These are phyloP conservation scores for Phyllosticta paracitricarpa DNA, from an alignment of 2,329 filamentous ascomycete species.

Conservation along the genomic window DNA sequence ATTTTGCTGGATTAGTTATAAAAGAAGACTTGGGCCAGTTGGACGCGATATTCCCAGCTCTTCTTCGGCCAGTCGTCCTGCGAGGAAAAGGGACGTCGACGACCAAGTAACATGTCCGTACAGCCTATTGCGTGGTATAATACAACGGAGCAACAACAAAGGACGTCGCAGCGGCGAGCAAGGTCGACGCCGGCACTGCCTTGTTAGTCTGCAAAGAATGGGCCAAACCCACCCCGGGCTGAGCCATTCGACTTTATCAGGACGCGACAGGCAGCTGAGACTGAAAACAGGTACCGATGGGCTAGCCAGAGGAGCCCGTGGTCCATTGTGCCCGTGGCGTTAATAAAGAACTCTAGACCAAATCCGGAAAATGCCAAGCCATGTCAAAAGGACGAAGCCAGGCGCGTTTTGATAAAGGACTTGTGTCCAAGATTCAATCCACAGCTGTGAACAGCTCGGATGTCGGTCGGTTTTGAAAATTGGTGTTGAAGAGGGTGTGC, in stretches of 20 bases:
- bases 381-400: neutral
- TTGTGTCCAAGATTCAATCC: neutral
- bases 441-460: too few relatives aligned
- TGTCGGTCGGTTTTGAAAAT: too few relatives aligned
- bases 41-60: neutral
- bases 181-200: neutral
- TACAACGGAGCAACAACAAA: neutral
- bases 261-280: neutral
- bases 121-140: neutral
- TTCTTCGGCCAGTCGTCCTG: neutral
- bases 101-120: neutral
- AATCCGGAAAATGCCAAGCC: neutral
- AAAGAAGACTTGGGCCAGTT: neutral
- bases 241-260: neutral
- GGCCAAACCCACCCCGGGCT: neutral
- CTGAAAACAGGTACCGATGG: neutral
- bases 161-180: neutral
- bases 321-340: neutral
- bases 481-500: too few relatives aligned
- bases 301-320: neutral
- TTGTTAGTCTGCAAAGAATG: neutral
- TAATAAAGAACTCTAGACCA: neutral
- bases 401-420: neutral
- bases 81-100: neutral
- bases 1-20: neutral